These are phyloP conservation scores for Phytophthora syringae DNA, from an alignment of 352 stramenopile genomes.

Conservation along the genomic window DNA sequence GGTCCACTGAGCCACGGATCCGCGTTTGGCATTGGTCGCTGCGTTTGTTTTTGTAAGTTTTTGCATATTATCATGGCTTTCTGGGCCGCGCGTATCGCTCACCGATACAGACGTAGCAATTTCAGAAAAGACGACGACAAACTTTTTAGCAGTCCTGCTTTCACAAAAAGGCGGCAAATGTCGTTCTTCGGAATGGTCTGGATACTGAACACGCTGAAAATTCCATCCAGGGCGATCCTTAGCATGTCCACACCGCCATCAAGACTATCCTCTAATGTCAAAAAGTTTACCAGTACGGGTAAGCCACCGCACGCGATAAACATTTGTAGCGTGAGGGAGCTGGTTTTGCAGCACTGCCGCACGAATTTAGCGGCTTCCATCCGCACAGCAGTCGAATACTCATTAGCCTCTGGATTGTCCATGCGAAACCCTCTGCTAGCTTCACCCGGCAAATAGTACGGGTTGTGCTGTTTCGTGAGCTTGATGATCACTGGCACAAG, in stretches of 20 bases:
- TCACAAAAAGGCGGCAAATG: conserved; percentile 95
- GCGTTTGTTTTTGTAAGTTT: conserved; percentile 7
- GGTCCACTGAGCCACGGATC: conserved; percentile 42
- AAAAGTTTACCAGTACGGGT: conserved; percentile 85
- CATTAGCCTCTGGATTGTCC: conserved; percentile 24
- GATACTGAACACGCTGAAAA: conserved; percentile 91
- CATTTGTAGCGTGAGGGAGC: conserved; percentile 91
- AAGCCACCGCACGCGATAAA: conserved; percentile 93
- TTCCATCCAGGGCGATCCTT: conserved; percentile 90
- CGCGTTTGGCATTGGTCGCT: conserved; percentile 4
- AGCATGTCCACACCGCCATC: conserved; percentile 64
- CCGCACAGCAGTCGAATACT: conserved; percentile 67
- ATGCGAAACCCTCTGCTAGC: conserved; percentile 21
- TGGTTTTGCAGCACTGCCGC: conserved; percentile 88
- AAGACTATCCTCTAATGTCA: conserved; percentile 50
- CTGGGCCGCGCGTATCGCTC: conserved; percentile 23
- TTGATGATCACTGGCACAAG: conserved; percentile 93
- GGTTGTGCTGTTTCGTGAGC: conserved; percentile 70
- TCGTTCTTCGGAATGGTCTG: conserved; percentile 94
- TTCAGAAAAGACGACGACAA: conserved; percentile 88
- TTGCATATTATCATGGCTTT: conserved; percentile 11
- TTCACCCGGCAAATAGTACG: conserved; percentile 34
- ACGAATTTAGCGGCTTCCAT: conserved; percentile 91
- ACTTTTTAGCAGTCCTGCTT: conserved; percentile 91
- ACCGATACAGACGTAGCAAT: conserved; percentile 53